Conservation (phyloP, 306 rosid species). For the Astragalus membranaceus region DNA sequence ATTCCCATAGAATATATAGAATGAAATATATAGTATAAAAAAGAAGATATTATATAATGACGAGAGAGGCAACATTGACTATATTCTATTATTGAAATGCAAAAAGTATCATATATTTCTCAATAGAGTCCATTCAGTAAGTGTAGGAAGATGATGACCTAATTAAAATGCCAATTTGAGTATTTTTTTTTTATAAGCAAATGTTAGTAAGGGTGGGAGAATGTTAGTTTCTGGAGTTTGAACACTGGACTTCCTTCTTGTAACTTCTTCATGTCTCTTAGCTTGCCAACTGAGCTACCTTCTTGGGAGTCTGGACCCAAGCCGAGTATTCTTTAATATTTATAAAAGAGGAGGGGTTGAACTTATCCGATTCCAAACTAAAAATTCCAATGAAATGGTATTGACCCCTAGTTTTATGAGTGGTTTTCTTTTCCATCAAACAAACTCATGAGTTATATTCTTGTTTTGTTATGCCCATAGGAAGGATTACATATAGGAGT, state of each 20-base stretch:
- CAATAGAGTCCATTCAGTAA: conserved; percentile 2
- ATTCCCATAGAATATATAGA: neutral
- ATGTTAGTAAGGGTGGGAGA: no score
- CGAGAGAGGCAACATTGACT: conserved; percentile 24
- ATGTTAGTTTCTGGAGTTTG: no score
- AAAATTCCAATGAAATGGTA: conserved; percentile 14
- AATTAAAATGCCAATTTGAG: conserved; percentile 15
- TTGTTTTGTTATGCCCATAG: conserved; percentile 38
- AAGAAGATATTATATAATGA: neutral
- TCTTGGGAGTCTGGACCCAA: no score
- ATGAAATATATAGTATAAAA: no score
- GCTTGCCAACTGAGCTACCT: no score
- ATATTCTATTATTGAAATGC: conserved; percentile 15
- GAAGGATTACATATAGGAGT: neutral
- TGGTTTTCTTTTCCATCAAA: conserved; percentile 18
- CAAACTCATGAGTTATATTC: neutral
- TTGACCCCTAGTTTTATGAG: conserved; percentile 26
- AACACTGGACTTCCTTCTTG: no score
- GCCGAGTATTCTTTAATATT: neutral
- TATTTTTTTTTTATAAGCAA: no score
- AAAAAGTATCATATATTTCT: neutral
- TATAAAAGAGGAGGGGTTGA: neutral
- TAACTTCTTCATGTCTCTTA: no score
- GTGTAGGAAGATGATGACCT: conserved; percentile 24
- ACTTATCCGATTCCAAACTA: conserved; percentile 21